Percentiles rank a stretch among this genome's conserved stretches.
Evolutionary conservation across 2,329 filamentous ascomycete species (phyloP).

Genomic region (Elsinoe australis): DNA sequence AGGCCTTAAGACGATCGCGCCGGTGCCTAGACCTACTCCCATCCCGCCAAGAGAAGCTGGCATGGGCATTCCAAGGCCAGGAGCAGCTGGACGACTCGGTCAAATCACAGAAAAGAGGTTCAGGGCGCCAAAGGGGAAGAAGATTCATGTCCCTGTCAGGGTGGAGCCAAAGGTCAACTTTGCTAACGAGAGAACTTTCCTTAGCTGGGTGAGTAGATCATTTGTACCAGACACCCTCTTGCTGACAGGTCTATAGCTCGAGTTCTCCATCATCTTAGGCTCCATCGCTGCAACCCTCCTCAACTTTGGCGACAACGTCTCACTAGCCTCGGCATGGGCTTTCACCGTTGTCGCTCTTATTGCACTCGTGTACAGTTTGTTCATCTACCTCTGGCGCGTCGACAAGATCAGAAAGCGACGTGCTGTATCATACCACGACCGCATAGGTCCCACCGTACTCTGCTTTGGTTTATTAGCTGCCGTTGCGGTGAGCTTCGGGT

Average conservation of each 20-base stretch:
- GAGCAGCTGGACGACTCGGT: slow-evolving; percentile 23
- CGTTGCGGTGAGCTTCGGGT: slow-evolving; percentile 70
- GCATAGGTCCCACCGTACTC: slow-evolving; percentile 71
- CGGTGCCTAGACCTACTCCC: slow-evolving; percentile 36
- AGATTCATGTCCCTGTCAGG: slow-evolving; percentile 89
- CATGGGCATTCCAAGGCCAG: slow-evolving; percentile 38
- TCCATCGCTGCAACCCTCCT: slow-evolving; percentile 76
- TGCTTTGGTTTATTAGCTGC: slow-evolving; percentile 65
- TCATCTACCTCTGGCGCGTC: slow-evolving; percentile 81
- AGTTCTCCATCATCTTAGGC: slow-evolving; percentile 91
- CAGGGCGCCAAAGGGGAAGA: slow-evolving; percentile 70
- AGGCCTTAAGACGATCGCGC: slow-evolving; percentile 30
- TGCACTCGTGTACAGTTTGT: slow-evolving; percentile 74
- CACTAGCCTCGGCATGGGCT: slow-evolving; percentile 54
- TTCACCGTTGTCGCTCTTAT: slow-evolving; percentile 77
- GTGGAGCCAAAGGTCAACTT: slow-evolving; percentile 98
- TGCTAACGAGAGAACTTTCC: slow-evolving; percentile 88
- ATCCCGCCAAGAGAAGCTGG: slow-evolving; percentile 35
- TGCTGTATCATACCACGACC: slow-evolving; percentile 88
- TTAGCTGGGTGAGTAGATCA: slow-evolving; percentile 65
- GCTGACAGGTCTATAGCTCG: slow-evolving; percentile 52
- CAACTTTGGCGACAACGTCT: slow-evolving; percentile 63
- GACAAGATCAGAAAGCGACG: slow-evolving; percentile 72
- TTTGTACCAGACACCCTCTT: not conserved
- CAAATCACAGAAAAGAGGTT: slow-evolving; percentile 42